phyloP scores from a whole-genome alignment of 345 rosid genomes.

The Turritis glabra region DNA sequence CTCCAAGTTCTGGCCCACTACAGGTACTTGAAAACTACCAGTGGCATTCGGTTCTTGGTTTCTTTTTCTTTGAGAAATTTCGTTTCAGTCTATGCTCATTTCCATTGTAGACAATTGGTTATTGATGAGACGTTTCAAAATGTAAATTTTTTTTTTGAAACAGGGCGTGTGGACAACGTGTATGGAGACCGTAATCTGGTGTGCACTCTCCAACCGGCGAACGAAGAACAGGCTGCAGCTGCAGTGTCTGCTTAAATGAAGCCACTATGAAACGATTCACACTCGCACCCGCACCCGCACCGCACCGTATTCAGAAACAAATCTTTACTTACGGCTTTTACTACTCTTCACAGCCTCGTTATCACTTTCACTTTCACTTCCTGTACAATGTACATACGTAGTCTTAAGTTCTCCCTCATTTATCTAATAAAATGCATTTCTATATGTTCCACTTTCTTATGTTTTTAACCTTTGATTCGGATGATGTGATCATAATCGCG shows the following conservation, averaged over 20 bases:
- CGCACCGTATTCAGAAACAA: neutral
- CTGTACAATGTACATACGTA: slow-evolving; percentile 24
- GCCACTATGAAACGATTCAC: neutral
- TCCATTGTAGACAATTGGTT: neutral
- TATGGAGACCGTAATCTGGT: slow-evolving; percentile 13
- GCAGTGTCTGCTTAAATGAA: slow-evolving; percentile 14
- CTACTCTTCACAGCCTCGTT: neutral
- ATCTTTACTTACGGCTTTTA: slow-evolving; percentile 1
- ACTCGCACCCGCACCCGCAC: no score
- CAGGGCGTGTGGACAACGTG: slow-evolving; percentile 13
- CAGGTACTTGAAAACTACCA: slow-evolving; percentile 46
- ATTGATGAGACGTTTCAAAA: neutral
- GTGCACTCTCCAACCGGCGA: slow-evolving; percentile 2
- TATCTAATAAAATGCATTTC: neutral
- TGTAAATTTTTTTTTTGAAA: neutral
- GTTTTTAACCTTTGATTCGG: neutral
- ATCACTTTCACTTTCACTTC: neutral
- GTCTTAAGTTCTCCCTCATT: slow-evolving; percentile 3
- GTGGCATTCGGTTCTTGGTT: neutral
- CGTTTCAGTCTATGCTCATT: no score
- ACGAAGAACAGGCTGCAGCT: slow-evolving; percentile 10
- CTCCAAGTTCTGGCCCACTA: slow-evolving; percentile 93
- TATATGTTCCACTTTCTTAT: neutral
- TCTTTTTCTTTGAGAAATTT: no score
- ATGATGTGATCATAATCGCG: neutral